phyloP scores from a whole-genome alignment of 352 stramenopile species.

The Globisporangium abappressorium region DNA sequence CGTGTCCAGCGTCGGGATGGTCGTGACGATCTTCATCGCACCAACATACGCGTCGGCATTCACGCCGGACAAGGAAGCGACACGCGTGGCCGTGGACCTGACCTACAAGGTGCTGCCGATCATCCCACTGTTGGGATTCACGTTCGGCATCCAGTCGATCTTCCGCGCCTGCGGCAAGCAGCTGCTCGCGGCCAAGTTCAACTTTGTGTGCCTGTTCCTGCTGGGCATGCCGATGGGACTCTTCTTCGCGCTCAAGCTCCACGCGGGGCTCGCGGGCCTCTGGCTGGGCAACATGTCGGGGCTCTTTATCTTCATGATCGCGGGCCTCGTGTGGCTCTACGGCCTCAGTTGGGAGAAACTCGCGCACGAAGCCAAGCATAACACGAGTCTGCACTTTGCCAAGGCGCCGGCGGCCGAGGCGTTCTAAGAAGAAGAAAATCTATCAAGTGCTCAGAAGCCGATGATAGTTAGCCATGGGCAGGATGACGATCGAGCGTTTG shows the following conservation, averaged over 20 bases:
- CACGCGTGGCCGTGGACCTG: not conserved
- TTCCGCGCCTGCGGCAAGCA: not conserved
- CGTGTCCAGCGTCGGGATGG: slow-evolving; percentile 2
- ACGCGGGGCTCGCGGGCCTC: slow-evolving; percentile 23
- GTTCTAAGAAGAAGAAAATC: slow-evolving; percentile 1
- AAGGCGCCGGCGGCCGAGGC: slow-evolving; percentile 9
- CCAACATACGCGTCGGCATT: slow-evolving; percentile 14
- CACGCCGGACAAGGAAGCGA: slow-evolving; percentile 4
- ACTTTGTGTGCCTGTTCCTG: not conserved
- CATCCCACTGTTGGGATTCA: not conserved
- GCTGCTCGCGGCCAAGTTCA: not conserved
- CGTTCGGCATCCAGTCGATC: not conserved
- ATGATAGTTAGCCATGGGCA: not conserved
- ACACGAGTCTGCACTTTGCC: slow-evolving; percentile 9
- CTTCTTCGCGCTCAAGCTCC: not conserved
- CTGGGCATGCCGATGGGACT: not conserved
- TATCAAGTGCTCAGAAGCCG: not conserved
- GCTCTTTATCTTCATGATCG: slow-evolving; percentile 28
- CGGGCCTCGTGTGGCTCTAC: slow-evolving; percentile 21
- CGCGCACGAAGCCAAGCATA: slow-evolving; percentile 14
- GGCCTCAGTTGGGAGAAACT: slow-evolving; percentile 12
- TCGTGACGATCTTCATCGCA: slow-evolving; percentile 1
- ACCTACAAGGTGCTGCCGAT: not conserved
- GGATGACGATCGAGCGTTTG: not conserved
- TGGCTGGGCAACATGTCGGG: slow-evolving; percentile 56